Evolutionary conservation across 106 monocot species (phyloP).

Genomic region (Agapanthus africanus): DNA sequence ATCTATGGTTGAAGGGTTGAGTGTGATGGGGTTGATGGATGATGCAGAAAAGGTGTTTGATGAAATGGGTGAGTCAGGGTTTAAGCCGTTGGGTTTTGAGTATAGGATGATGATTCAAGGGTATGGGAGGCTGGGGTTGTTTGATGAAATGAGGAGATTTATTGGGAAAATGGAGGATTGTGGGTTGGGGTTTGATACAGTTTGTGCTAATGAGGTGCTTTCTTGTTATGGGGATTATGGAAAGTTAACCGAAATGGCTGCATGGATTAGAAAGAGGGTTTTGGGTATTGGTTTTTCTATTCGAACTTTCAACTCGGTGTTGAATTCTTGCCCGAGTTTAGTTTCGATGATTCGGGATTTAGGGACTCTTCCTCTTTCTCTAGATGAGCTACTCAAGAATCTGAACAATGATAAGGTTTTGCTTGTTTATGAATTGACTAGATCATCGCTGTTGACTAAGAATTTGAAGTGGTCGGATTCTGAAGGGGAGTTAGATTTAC

Average conservation of each 20-base stretch:
- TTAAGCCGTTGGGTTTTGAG: constrained; percentile 57
- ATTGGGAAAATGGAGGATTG: constrained; percentile 34
- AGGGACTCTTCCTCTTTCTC: constrained; percentile 27
- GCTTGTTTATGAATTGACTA: constrained; percentile 27
- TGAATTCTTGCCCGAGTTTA: constrained; percentile 51
- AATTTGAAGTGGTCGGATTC: constrained; percentile 32
- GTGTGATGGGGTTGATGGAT: constrained; percentile 34
- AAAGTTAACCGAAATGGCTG: constrained; percentile 35
- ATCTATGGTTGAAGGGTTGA: constrained; percentile 47
- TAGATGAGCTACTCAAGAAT: constrained; percentile 22
- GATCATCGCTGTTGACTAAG: constrained; percentile 25
- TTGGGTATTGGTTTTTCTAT: constrained; percentile 29
- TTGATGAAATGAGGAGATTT: constrained; percentile 53
- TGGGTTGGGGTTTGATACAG: constrained; percentile 40
- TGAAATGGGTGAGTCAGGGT: constrained; percentile 39
- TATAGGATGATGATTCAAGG: constrained; percentile 44
- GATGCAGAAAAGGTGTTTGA: constrained; percentile 55
- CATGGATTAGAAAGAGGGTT: constrained; percentile 36
- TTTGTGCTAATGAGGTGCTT: constrained; percentile 53
- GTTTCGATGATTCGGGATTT: constrained; percentile 24
- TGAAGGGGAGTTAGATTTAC: constrained; percentile 69
- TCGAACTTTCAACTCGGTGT: constrained; percentile 41
- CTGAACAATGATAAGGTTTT: constrained; percentile 31
- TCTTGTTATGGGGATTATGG: constrained; percentile 67
- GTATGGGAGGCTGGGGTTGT: constrained; percentile 43